Percentiles rank a stretch among this genome's conserved stretches.
These are phyloP conservation scores for Fusarium caatingaense DNA, from an alignment of 2,329 filamentous ascomycete genomes.

Conservation along the genomic window DNA sequence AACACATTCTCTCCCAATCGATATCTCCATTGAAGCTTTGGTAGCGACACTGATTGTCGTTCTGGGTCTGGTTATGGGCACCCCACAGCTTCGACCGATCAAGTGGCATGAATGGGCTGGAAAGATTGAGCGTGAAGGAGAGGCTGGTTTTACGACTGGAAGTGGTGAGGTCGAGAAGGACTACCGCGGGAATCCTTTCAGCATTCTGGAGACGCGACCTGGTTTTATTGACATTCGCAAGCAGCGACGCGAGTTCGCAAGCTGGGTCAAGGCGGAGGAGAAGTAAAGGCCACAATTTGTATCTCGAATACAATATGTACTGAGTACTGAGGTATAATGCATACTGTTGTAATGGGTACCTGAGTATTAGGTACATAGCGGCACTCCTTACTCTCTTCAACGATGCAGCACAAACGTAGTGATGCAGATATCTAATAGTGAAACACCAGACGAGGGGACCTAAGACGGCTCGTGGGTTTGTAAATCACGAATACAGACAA, in stretches of 20 bases:
- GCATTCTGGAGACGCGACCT: constrained; percentile 79
- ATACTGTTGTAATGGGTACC: not conserved
- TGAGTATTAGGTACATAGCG: not conserved
- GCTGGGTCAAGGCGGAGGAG: constrained; percentile 69
- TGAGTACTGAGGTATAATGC: not conserved
- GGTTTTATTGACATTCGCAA: constrained; percentile 91
- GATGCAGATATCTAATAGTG: not conserved
- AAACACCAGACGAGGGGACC: not conserved
- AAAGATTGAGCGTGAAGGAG: constrained; percentile 82
- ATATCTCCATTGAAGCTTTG: constrained; percentile 89
- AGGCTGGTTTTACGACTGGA: constrained; percentile 65
- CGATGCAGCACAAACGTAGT: not conserved
- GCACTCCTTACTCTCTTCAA: not conserved
- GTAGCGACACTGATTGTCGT: constrained; percentile 83
- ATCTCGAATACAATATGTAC: not conserved
- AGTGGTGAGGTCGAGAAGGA: constrained; percentile 76
- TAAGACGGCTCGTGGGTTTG: not conserved
- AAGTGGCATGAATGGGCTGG: constrained; percentile 85
- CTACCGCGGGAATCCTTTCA: constrained; percentile 82
- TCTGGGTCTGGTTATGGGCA: constrained; percentile 81
- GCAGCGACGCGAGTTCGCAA: constrained; percentile 80
- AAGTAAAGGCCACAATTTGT: constrained; percentile 23
- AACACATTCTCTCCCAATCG: constrained; percentile 73
- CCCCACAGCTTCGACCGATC: constrained; percentile 84
- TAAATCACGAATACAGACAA: not conserved